Evolutionary conservation across 1,284 basidiomycete genomes (phyloP), one percentile per base, ranked within the genome.

Genomic region (Microstroma glucosiphilum): DNA sequence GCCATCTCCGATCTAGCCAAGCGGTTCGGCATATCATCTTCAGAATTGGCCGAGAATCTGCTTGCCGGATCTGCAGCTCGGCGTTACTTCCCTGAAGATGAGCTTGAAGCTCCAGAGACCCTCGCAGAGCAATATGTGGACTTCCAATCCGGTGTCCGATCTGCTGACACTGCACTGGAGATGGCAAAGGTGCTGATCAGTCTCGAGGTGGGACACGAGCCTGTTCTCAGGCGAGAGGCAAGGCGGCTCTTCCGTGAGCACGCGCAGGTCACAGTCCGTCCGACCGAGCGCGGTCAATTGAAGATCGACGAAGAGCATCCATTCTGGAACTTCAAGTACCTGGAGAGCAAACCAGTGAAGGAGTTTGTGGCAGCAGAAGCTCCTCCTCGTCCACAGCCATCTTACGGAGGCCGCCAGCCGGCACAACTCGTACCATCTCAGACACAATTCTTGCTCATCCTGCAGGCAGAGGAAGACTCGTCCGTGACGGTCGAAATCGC

Each of bases 251-350:
- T 94, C 83, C 88, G 86, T 73, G 82, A 84, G 8, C 85, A 88
- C 67, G 93, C 89, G 4, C 82, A 86, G n/a, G 83, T 98, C 40
- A 88, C 88, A 30, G 87, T 94, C 15, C 83, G 85, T 53, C 92
- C 94, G 0, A 98, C 96, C 0, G 93, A 96, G 59, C 86, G 88
- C 60, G 96, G 96, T n/a, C 83, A 90, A 68, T 83, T 83, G 26
- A 91, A 93, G 78, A 96, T 98, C 59, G 90, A 93, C 73, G 87
- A 92, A 69, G 86, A 88, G 70, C 90, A 96, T 80, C 86, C 87
- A 0, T 96, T 90, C 81, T 92, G 88, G 77, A 93, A 87, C 71
- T 98, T 98, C 86, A 98, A 98, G 83, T 98, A 96, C 82, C 83
- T 98, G 46, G 82, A 85, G 48, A 84, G 88, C 70, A 98, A 97